Base-by-base conservation (phyloP, 2,329 filamentous ascomycete genomes). In the Aspergillus udagawae region DNA sequence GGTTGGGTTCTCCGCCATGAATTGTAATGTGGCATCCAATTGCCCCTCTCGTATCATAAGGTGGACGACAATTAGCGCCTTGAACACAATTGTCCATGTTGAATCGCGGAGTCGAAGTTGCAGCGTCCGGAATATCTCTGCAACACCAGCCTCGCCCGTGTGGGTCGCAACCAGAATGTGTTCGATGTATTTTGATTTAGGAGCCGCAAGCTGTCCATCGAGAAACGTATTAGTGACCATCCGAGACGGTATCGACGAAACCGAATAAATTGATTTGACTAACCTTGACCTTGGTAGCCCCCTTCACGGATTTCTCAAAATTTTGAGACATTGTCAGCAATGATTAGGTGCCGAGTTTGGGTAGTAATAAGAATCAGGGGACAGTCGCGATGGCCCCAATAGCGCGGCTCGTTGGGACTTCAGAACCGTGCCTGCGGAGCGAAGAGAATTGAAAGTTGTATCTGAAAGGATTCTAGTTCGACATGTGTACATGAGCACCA, bases 51-150 rank as follows among this genome's bases (percentile, higher is more conserved):
- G 86, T 72, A 99, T 94, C 94, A 99, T 97, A 60, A 97, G 80
- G 74, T 99, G 94, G 49, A 96, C 86, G 51, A 96, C 94, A 67
- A 97, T 96, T 65, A 99, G 81, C 67, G 91, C 88, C 80, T 99
- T 99, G 86, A 97, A 96, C 63, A 96, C 93, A 57, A 97, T 92
- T n/a, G 94, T 99, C 94, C 94, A 99, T 81, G 94, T 96, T 65
- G 93, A 93, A 74, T 99, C 94, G 72, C 92, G 88, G 64, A 99
- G 78, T 53, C 94, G 86, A 73, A 91, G 86, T 72, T 95, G 92
- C 54, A 99, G 81, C 45, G 92, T 91, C 60, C 94, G 88, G 75
- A 99, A 97, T 70, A 99, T 90, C 78, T 99, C 94, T 59, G 88
- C 93, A 59, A 99, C 91, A 65, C 93, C 94, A 54, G 91, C 90